Evolutionary conservation across 495 filamentous ascomycete species (phyloP), one percentile per base, ranked within the genome.

Genomic region (Penicillium salamii): DNA sequence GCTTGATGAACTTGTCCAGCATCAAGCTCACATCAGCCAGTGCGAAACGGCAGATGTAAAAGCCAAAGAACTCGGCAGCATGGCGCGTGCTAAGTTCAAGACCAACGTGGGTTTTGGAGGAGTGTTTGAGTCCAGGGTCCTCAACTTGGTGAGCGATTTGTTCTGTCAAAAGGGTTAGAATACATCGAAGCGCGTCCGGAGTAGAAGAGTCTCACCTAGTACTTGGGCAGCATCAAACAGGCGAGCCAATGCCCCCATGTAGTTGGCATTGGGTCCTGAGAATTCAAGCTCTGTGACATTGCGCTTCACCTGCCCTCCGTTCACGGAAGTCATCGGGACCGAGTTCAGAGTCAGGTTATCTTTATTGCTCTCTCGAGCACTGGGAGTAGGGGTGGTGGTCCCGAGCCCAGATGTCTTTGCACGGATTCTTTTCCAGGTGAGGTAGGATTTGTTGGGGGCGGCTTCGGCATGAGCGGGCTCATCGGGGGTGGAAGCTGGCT

Each of bases 21-120:
- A 98, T 79, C 64, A 96, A 61, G 33, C 83, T 78, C 51, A 98
- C 72, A 68, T 98, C 93, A 7, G 86, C 76, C 38, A 97, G 68
- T 23, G 90, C 90, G 63, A 97, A 98, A 13, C 95, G 88, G 67
- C 92, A 97, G 14, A 98, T 78, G 63, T 90, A 97, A 68, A 98
- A 96, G 23, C 85, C 91, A 66, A 98, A 98, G 71, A 98, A 98
- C 61, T 97, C 93, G 24, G 95, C 89, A 8, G 93, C 95, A 69
- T 97, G 92, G 15, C 91, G 82, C 23, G 89, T 89, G 66, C 89
- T 90, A 14, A 97, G 79, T 67, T 98, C 95, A 23, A 98, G 78
- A 14, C 93, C 95, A 43, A 97, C 90, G 57, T 96, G 90, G 20
- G 91, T 95, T 55, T 84, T 87, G 46, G 80, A 84, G 14, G 81